These are phyloP conservation scores for Trichoderma oligosporum DNA, from an alignment of 2,329 filamentous ascomycete species.

Conservation along the genomic window DNA sequence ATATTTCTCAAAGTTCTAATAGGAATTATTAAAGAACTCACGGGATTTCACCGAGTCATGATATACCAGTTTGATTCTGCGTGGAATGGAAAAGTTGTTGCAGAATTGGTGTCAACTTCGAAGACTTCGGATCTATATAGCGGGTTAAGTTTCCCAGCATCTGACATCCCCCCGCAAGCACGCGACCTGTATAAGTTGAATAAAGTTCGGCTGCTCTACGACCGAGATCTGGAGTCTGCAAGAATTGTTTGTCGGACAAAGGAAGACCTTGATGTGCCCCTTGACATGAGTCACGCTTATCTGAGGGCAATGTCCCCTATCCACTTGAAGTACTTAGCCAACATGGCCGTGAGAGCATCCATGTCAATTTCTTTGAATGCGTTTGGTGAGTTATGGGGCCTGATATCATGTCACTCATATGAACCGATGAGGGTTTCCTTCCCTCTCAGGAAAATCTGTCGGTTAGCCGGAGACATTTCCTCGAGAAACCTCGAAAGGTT, in stretches of 20 bases:
- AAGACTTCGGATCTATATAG: conserved; percentile 81
- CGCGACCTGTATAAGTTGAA: conserved; percentile 88
- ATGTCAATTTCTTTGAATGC: conserved; percentile 94
- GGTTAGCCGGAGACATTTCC: conserved; percentile 78
- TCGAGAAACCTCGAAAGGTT: conserved; percentile 84
- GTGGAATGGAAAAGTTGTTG: conserved; percentile 84
- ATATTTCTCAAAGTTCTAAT: conserved; percentile 75
- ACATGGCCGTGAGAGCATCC: conserved; percentile 89
- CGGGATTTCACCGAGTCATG: conserved; percentile 89
- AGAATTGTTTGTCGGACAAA: conserved; percentile 74
- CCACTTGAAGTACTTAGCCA: conserved; percentile 78
- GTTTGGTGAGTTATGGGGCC: conserved; percentile 79
- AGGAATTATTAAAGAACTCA: conserved; percentile 83
- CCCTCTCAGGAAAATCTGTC: conserved; percentile 87
- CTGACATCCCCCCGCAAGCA: conserved; percentile 80
- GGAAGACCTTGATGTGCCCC: conserved; percentile 67
- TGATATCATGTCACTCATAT: conserved; percentile 84
- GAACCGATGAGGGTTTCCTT: conserved; percentile 85
- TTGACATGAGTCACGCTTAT: conserved; percentile 82
- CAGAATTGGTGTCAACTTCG: conserved; percentile 76
- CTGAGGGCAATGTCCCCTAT: conserved; percentile 88
- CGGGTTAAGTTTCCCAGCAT: conserved; percentile 82
- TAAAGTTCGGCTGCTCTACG: conserved; percentile 82
- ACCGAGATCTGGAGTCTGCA: conserved; percentile 74
- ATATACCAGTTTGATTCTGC: conserved; percentile 82